Base-by-base conservation (phyloP, 139 green algal genomes). In the Pycnococcus provasolii region DNA sequence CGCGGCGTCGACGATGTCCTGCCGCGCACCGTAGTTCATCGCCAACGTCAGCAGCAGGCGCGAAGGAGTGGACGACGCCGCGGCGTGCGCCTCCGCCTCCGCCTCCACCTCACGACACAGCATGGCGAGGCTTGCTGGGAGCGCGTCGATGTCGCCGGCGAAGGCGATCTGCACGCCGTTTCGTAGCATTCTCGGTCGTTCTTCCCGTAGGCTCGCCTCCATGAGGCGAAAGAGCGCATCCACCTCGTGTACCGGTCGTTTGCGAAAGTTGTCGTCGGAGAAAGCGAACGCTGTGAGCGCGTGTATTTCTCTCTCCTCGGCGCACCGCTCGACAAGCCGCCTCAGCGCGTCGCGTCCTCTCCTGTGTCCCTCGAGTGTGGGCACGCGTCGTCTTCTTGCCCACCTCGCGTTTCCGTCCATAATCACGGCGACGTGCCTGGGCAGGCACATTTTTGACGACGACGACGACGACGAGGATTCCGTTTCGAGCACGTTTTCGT, bases 401-500 rank as follows among this genome's bases (percentile, higher is more conserved):
- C 82, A 90, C 0, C 85, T 75, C 3, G 62, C 74, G 55, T 90
- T 89, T 37, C 85, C 85, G 47, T 90, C 85, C 77, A 90, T 87
- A 26, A 88, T 89, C 15, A 86, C 58, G 3, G 80, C 80, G 8
- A 86, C 47, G 46, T 86, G 80, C 1, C 43, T 0, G 5, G 67
- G 72, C 40, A 78, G 9, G 48, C 48, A 11, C 48, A 26, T 26
- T 26, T 26, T 26, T 26, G 26, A 26, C 26, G 26, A 26, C 26
- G 26, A 26, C 26, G 26, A 26, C 26, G 26, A 26, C 26, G 26
- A 26, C 26, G 26, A 26, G 26, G 26, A 26, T 26, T 26, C 26
- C 26, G 26, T 26, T 26, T 26, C 26, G 26, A 26, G 26, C 26
- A 26, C 26, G 26, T 26, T 26, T 26, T 26, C 26, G 26, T 26